Conservation (phyloP, 768 basidiomycete species). For the Cytidiella melzeri region DNA sequence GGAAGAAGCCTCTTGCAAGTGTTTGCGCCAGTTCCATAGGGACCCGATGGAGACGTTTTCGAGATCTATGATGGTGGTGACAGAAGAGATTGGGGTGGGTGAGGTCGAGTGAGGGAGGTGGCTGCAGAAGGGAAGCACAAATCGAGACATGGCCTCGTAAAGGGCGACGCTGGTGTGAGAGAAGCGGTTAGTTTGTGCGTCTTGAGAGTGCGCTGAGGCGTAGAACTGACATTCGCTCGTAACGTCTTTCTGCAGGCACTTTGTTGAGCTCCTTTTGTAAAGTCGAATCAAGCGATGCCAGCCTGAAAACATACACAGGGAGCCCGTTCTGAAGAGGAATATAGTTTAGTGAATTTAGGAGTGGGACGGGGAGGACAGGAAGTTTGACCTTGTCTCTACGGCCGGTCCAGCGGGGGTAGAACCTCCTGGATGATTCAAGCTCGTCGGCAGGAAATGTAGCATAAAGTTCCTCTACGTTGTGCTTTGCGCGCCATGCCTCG, state of each 20-base stretch:
- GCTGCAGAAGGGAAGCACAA: constrained; percentile 59
- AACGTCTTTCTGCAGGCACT: constrained; percentile 46
- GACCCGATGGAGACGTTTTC: constrained; percentile 49
- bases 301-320: constrained; percentile 71
- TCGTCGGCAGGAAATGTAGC: constrained; percentile 52
- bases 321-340: constrained; percentile 43
- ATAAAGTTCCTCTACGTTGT: constrained; percentile 60
- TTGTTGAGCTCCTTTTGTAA: constrained; percentile 57
- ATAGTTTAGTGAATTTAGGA: not conserved
- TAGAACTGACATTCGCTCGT: constrained; percentile 67
- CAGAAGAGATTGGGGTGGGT: constrained; percentile 52
- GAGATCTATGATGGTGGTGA: constrained; percentile 71
- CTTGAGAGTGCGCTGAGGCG: constrained; percentile 1
- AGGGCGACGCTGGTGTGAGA: not conserved
- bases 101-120: constrained; percentile 46
- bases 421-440: constrained; percentile 50
- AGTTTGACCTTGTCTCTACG: constrained; percentile 59
- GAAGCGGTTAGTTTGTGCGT: not conserved
- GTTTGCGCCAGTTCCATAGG: constrained; percentile 65
- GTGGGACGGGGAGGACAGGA: not conserved
- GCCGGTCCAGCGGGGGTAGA: constrained; percentile 81
- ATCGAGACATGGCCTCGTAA: constrained; percentile 62
- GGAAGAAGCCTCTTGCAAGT: constrained; percentile 68
- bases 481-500: constrained; percentile 60
- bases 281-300: constrained; percentile 50